Conservation (phyloP, 2,329 filamentous ascomycete genomes). For the Thielaviopsis punctulata region DNA sequence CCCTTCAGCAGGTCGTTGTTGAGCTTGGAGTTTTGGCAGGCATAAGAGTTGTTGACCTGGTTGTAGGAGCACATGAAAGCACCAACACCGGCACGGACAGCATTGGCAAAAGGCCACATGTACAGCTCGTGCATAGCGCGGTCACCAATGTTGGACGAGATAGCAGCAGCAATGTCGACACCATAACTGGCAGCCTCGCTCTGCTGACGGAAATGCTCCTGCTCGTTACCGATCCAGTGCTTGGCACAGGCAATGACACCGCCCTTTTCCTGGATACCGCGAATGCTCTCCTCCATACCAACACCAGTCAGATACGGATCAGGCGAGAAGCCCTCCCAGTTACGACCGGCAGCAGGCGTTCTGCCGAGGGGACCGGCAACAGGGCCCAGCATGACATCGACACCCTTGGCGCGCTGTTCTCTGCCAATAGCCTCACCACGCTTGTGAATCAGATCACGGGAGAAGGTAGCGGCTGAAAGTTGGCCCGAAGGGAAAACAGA, state of each 20-base stretch:
- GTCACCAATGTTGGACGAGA: slow-evolving; percentile 50
- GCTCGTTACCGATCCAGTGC: slow-evolving; percentile 59
- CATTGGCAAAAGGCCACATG: slow-evolving; percentile 62
- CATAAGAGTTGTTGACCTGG: slow-evolving; percentile 65
- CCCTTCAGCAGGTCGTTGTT: slow-evolving; percentile 62
- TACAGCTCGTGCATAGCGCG: slow-evolving; percentile 62
- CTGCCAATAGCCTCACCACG: slow-evolving; percentile 30
- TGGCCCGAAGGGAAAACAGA: slow-evolving; percentile 68
- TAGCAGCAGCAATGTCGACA: slow-evolving; percentile 42
- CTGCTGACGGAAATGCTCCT: slow-evolving; percentile 58
- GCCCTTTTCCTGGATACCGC: slow-evolving; percentile 66
- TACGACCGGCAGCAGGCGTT: slow-evolving; percentile 42
- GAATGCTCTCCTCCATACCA: slow-evolving; percentile 53
- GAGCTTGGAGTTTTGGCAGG: slow-evolving; percentile 61
- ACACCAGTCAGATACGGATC: slow-evolving; percentile 55
- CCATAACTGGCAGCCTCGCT: slow-evolving; percentile 35
- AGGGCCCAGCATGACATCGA: slow-evolving; percentile 63
- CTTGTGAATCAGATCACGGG: slow-evolving; percentile 46
- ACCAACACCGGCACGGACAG: slow-evolving; percentile 48
- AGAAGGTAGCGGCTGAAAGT: slow-evolving; percentile 70
- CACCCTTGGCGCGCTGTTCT: slow-evolving; percentile 60
- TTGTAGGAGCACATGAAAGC: slow-evolving; percentile 55
- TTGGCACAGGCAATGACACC: slow-evolving; percentile 74
- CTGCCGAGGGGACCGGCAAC: slow-evolving; percentile 51
- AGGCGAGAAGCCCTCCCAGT: slow-evolving; percentile 39